A percentile compares a stretch with the other conserved stretches of the same genome.
Evolutionary conservation across 106 monocot species (phyloP).

Genomic region (Platanthera guangdongensis): DNA sequence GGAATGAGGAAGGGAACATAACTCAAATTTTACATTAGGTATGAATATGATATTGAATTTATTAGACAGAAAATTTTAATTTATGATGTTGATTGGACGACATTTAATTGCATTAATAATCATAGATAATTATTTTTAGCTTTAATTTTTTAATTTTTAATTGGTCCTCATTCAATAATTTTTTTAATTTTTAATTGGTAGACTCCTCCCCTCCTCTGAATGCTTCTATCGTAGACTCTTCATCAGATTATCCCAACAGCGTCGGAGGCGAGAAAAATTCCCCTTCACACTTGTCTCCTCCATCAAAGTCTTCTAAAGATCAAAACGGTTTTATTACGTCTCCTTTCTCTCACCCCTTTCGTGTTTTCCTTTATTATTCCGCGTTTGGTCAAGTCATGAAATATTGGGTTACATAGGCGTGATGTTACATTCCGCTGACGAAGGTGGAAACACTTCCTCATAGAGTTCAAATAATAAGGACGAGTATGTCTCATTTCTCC

Average conservation of each 20-base stretch:
- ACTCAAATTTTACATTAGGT: too few species aligned
- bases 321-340: too few species aligned
- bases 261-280: background rate
- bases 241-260: background rate
- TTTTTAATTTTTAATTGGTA: too few species aligned
- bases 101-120: too few species aligned
- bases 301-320: background rate
- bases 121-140: too few species aligned
- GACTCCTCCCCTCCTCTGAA: background rate
- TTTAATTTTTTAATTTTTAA: too few species aligned
- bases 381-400: background rate
- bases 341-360: background rate
- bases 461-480: background rate
- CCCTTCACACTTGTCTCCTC: background rate
- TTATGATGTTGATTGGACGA: too few species aligned
- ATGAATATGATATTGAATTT: too few species aligned
- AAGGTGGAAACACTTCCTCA: slow-evolving; percentile 14
- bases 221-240: background rate
- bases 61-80: too few species aligned
- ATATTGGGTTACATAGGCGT: background rate
- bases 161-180: too few species aligned
- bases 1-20: too few species aligned
- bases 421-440: slow-evolving; percentile 1
- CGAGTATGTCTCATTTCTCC: slow-evolving; percentile 9
- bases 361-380: background rate